Conservation (phyloP, 805 yeast species). For the Candida namnaoensis region DNA sequence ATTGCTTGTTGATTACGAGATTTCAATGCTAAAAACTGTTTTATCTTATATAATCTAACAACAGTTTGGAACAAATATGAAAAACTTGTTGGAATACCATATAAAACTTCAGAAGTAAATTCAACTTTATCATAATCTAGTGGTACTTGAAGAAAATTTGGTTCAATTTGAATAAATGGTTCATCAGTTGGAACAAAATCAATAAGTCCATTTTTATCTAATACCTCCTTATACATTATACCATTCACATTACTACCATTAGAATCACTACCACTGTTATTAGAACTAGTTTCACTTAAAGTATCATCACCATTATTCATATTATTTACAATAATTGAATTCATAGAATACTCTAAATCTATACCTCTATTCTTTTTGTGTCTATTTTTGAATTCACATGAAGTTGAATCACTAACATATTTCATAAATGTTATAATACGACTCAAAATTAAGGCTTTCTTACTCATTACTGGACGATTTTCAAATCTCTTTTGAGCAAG, state of each 20-base stretch:
- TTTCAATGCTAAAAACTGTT: slow-evolving; percentile 29
- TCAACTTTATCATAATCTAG: background rate
- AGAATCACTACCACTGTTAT: too few relatives aligned
- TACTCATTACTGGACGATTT: slow-evolving; percentile 54
- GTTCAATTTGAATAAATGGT: background rate
- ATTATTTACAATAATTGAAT: too few relatives aligned
- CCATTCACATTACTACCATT: too few relatives aligned
- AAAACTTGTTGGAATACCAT: slow-evolving; percentile 78
- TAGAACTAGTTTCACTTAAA: too few relatives aligned
- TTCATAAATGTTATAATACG: slow-evolving; percentile 70
- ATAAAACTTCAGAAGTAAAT: slow-evolving; percentile 55
- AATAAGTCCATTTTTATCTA: too few relatives aligned
- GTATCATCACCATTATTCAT: too few relatives aligned
- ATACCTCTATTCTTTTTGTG: background rate
- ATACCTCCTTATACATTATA: too few relatives aligned
- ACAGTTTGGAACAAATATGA: slow-evolving; percentile 66
- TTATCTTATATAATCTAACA: slow-evolving; percentile 56
- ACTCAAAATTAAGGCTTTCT: slow-evolving; percentile 72
- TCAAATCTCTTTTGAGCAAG: slow-evolving; percentile 64
- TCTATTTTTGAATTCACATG: slow-evolving; percentile 8
- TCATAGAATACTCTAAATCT: too few relatives aligned
- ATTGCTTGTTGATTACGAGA: slow-evolving; percentile 19
- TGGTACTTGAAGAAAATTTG: background rate
- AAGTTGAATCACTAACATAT: slow-evolving; percentile 63
- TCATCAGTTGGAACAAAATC: too few relatives aligned